A percentile compares a stretch with the other conserved stretches of the same genome.
phyloP scores from a whole-genome alignment of 2,329 filamentous ascomycete species.

The Colletotrichum costaricense region DNA sequence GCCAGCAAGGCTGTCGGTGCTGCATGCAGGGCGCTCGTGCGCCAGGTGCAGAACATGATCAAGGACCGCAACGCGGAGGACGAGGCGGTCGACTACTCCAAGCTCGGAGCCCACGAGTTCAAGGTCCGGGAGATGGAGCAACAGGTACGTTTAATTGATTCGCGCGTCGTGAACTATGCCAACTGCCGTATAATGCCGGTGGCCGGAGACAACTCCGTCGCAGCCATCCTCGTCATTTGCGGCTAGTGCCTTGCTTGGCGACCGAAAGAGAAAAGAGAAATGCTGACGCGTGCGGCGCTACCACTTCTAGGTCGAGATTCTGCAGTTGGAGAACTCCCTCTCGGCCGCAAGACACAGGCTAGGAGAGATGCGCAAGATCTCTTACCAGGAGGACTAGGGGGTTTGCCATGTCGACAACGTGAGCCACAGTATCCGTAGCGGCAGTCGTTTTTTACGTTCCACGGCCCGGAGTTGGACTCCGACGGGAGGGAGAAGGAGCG shows the following conservation, averaged over 20 bases:
- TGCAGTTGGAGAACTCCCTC: constrained; percentile 92
- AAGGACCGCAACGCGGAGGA: constrained; percentile 84
- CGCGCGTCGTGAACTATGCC: constrained; percentile 44
- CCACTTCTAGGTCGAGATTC: constrained; percentile 83
- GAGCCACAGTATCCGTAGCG: background rate
- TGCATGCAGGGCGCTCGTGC: constrained; percentile 87
- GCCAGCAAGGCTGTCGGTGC: constrained; percentile 93
- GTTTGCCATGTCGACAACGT: background rate
- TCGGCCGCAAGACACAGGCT: constrained; percentile 82
- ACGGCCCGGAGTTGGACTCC: background rate
- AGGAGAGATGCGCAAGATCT: constrained; percentile 98
- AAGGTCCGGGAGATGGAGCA: constrained; percentile 99
- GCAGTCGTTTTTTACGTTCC: background rate
- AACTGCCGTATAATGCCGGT: background rate
- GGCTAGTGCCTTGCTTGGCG: background rate
- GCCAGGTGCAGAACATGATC: constrained; percentile 96
- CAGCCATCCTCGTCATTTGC: background rate
- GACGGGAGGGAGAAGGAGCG: background rate
- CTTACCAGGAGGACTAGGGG: constrained; percentile 81
- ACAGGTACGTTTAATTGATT: constrained; percentile 72
- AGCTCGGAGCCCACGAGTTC: constrained; percentile 93
- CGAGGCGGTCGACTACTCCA: constrained; percentile 86
- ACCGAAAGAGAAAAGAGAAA: background rate
- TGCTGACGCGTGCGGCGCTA: constrained; percentile 12
- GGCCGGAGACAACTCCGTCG: background rate